A percentile compares a stretch with the other conserved stretches of the same genome.
phyloP scores from a whole-genome alignment of 352 stramenopile genomes.

The Pythium periplocum region DNA sequence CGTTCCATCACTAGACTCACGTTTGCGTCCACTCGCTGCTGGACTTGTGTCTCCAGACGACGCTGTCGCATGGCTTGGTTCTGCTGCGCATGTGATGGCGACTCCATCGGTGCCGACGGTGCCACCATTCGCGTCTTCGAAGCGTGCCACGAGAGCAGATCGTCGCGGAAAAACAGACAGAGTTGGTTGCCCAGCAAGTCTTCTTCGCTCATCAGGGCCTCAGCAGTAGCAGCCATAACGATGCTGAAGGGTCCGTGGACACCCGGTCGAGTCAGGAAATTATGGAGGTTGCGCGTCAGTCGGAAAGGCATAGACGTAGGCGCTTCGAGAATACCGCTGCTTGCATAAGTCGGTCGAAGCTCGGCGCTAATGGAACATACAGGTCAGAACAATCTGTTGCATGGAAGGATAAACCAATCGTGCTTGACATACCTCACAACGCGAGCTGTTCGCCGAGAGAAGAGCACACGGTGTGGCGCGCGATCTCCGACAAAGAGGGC shows the following conservation, averaged over 20 bases:
- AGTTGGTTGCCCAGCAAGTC: constrained; percentile 84
- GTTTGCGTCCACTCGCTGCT: constrained; percentile 83
- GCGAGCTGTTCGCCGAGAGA: constrained; percentile 70
- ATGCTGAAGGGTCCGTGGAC: constrained; percentile 86
- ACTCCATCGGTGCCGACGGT: constrained; percentile 19
- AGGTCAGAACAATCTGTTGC: constrained; percentile 2
- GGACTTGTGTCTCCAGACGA: constrained; percentile 70
- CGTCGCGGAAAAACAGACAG: constrained; percentile 86
- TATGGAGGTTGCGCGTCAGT: constrained; percentile 85
- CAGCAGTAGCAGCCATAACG: constrained; percentile 71
- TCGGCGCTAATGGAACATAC: constrained; percentile 44
- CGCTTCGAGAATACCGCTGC: constrained; percentile 73
- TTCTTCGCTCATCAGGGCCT: constrained; percentile 79
- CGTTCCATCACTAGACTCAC: constrained; percentile 79
- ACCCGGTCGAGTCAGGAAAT: constrained; percentile 79
- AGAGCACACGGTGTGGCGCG: constrained; percentile 78
- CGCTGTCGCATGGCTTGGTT: constrained; percentile 31
- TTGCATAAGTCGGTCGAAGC: constrained; percentile 78
- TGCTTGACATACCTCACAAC: constrained; percentile 44
- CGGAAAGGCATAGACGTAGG: constrained; percentile 86
- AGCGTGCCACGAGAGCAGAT: constrained; percentile 83
- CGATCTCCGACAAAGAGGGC: constrained; percentile 81
- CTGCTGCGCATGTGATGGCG: constrained; percentile 4
- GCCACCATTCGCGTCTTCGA: constrained; percentile 70
- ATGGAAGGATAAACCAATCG: not conserved